Base-by-base conservation (phyloP, 768 basidiomycete genomes). In the Scleroderma bovista region DNA sequence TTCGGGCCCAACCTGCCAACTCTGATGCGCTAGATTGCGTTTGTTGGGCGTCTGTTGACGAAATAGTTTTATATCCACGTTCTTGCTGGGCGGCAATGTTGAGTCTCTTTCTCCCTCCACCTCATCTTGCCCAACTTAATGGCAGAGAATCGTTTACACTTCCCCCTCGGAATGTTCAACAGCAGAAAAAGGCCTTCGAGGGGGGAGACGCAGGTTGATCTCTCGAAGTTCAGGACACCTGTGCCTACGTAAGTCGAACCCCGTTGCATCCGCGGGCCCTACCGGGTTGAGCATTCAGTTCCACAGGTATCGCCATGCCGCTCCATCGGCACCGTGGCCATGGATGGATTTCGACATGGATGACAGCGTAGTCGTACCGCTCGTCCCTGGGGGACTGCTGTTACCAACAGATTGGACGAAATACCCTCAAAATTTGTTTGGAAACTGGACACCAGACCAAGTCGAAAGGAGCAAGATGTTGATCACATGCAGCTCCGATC, bases 381-480 rank as follows among this genome's bases (percentile, higher is more conserved):
- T 55, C 8, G 26, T 53, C 3, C 55, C 51, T 10, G 15, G 1
- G 3, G 15, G n/a, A 9, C 6, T 20, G 22, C 9, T 15, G 4
- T 7, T 15, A 16, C 15, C 23, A 3, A 3, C 11, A 20, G 43
- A 16, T 3, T 75, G 73, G 73, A 32, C 47, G 7, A 42, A 47
- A 51, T 81, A 81, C 55, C 79, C 80, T 0, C 74, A 78, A 51
- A 72, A 74, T 1, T 62, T 73, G 12, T 83, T 77, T 51, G 75
- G 75, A 11, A 83, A 80, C 51, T 81, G 81, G 81, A 79, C 76
- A 0, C 59, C 59, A 6, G 60, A 59, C 13, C 80, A 81, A 45
- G 68, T 74, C 17, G 1, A 34, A 0, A 59, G 65, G 42, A 71
- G 70, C 39, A 55, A 59, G 46, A 72, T 75, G 65, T 36, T 61